Percentiles rank a stretch among this genome's conserved stretches.
These are phyloP conservation scores for Calophaca sinica DNA, from an alignment of 306 rosid species.

Conservation along the genomic window DNA sequence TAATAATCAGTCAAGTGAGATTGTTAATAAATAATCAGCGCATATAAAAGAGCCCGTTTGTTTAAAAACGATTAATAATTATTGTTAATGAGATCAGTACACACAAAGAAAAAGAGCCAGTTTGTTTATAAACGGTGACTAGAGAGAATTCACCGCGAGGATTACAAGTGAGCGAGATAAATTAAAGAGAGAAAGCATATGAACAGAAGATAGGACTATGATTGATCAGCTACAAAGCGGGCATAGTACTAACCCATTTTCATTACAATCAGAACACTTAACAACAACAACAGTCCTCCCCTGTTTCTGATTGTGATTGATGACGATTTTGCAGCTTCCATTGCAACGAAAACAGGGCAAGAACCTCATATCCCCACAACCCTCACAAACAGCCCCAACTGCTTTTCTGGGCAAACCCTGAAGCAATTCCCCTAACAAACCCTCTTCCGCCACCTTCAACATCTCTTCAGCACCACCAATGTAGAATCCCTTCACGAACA, in stretches of 20 bases:
- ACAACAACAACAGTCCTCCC: slow-evolving; percentile 50
- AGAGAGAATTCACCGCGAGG: no score
- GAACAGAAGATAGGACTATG: no score
- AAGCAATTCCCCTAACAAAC: slow-evolving; percentile 62
- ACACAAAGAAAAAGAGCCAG: no score
- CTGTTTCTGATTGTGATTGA: slow-evolving; percentile 47
- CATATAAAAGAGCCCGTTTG: no score
- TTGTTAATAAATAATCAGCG: no score
- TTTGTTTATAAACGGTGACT: no score
- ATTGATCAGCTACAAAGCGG: slow-evolving; percentile 57
- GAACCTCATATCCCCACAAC: slow-evolving; percentile 84
- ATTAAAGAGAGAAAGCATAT: no score
- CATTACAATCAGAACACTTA: slow-evolving; percentile 79
- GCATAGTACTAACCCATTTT: slow-evolving; percentile 86
- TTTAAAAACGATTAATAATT: no score
- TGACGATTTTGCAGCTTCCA: slow-evolving; percentile 76
- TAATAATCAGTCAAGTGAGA: no score
- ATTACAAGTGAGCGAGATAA: no score
- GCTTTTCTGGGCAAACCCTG: slow-evolving; percentile 68
- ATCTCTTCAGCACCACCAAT: slow-evolving; percentile 79
- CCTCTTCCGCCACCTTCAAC: slow-evolving; percentile 71
- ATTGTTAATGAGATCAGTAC: no score
- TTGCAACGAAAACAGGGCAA: slow-evolving; percentile 80
- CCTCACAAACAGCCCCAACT: slow-evolving; percentile 73
- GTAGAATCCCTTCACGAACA: slow-evolving; percentile 76